Percentiles rank a stretch among this genome's conserved stretches.
Evolutionary conservation across 768 basidiomycete genomes (phyloP).

Genomic region (Kwoniella europaea): DNA sequence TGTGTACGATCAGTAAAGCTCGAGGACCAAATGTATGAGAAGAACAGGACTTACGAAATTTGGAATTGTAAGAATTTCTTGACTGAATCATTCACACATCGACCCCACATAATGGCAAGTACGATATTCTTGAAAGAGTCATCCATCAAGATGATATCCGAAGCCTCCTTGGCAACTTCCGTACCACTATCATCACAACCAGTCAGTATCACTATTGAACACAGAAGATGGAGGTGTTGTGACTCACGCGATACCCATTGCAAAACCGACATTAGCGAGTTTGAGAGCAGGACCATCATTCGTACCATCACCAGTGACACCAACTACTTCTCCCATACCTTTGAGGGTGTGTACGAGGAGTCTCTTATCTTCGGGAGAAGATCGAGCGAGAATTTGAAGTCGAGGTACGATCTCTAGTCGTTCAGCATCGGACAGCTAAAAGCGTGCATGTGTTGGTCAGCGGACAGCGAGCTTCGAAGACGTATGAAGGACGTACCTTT

Average conservation of each 20-base stretch:
- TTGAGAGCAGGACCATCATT: conserved; percentile 97
- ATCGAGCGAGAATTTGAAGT: conserved; percentile 93
- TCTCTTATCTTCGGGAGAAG: conserved; percentile 96
- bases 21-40: not conserved
- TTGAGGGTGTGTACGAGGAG: conserved; percentile 87
- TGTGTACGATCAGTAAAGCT: conserved; percentile 56
- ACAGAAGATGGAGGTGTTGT: not conserved
- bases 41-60: conserved; percentile 34
- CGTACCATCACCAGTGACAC: conserved; percentile 96
- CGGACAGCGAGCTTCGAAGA: not conserved
- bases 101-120: conserved; percentile 98
- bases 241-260: conserved; percentile 55
- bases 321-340: conserved; percentile 77
- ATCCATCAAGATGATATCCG: conserved; percentile 94
- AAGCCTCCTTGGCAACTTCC: conserved; percentile 98
- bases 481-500: conserved; percentile 23
- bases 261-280: conserved; percentile 94
- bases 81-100: conserved; percentile 96
- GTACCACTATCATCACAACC: conserved; percentile 74
- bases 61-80: conserved; percentile 96
- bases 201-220: not conserved
- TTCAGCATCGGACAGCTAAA: conserved; percentile 70
- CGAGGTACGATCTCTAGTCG: conserved; percentile 84
- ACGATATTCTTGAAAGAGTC: conserved; percentile 83
- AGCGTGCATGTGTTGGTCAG: no score